Conservation (phyloP, 768 basidiomycete species). For the Mycena rebaudengoi region DNA sequence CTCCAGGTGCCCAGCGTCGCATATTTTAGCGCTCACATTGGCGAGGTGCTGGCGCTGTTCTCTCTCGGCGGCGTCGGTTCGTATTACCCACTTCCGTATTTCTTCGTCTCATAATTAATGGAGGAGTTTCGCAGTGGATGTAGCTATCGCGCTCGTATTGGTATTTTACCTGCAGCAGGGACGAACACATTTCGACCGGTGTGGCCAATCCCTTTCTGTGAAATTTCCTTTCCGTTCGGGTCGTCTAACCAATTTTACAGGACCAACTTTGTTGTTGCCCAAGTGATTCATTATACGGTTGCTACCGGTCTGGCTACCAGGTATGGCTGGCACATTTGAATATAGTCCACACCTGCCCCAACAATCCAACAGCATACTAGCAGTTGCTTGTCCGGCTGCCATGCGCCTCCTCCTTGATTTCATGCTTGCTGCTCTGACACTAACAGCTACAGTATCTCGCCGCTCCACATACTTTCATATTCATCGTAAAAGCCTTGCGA, state of each 20-base stretch:
- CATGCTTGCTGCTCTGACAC: background rate
- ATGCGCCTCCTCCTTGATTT: background rate
- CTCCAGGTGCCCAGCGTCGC: background rate
- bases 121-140: background rate
- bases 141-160: background rate
- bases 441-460: conserved; percentile 22
- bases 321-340: background rate
- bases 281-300: background rate
- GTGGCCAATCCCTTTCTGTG: background rate
- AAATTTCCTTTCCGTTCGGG: background rate
- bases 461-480: conserved; percentile 29
- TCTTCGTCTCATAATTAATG: background rate
- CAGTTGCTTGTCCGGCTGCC: conserved; percentile 11
- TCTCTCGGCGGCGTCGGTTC: background rate
- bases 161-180: background rate
- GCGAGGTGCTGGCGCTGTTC: background rate
- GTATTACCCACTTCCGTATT: background rate
- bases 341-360: background rate
- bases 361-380: conserved; percentile 7
- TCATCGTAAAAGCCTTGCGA: conserved; percentile 25
- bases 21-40: background rate
- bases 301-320: background rate
- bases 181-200: background rate
- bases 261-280: background rate
- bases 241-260: background rate